Base-by-base conservation (phyloP, 2,329 filamentous ascomycete species). In the Colletotrichum viniferum region DNA sequence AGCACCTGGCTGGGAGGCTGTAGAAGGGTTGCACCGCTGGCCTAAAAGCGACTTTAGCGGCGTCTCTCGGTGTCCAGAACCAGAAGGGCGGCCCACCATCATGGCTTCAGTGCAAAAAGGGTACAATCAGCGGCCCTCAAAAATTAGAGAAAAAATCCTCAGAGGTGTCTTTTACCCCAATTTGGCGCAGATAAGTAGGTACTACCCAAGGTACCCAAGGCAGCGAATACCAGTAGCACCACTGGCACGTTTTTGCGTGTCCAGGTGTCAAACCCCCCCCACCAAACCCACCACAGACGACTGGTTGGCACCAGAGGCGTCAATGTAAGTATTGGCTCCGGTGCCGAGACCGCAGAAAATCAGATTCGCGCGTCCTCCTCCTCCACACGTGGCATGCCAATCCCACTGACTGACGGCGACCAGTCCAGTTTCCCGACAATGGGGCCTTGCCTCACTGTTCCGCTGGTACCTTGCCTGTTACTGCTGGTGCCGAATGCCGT, bases 291-390 rank as follows among this genome's bases (percentile, higher is more conserved):
- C 68, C 34, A 34, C 61, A 32, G 32, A 43, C 66, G 58, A 73
- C 71, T 73, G 71, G 71, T 43, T 69, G 65, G 56, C 56, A 60
- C 18, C 58, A 36, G 36, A 55, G 63, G 7, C 43, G 66, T 60
- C 30, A 32, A 48, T 34, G 65, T 60, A 56, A 26, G 32, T 38
- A 63, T 68, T 71, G 72, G 72, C 72, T 62, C 24, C 43, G 56
- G 43, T 68, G 69, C 73, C 73, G 69, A 75, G 73, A 75, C 63
- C 73, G 69, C 73, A 73, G 69, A 58, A 55, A 63, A 75, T 64
- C 63, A 26, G 69, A 68, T 75, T 73, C 38, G 63, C 32, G 21
- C 43, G 26, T 32, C 26, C 16, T 60, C 63, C 66, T 60, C 63
- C 66, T 62, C 66, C 36, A 69, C 67, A 69, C 63, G 73, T 63